These are phyloP conservation scores for Aethionema arabicum DNA, from an alignment of 345 rosid species.

Conservation along the genomic window DNA sequence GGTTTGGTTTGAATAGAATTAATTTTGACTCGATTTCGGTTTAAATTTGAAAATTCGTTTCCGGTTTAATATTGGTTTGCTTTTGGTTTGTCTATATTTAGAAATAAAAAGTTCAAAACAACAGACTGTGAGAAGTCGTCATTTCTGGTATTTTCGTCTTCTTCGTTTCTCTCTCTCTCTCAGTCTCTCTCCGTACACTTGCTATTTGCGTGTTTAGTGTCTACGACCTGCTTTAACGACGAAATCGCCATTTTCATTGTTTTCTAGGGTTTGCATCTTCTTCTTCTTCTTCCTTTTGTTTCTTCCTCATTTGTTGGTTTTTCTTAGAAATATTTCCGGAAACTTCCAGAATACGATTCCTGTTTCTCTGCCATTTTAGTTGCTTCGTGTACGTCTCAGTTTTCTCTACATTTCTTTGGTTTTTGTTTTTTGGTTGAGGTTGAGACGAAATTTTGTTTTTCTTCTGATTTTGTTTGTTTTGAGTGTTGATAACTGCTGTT, in stretches of 20 bases:
- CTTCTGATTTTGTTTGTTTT: background rate
- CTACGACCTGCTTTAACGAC: slow-evolving; percentile 2
- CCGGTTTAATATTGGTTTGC: background rate
- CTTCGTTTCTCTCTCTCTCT: background rate
- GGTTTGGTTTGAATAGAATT: background rate
- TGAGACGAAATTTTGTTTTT: background rate
- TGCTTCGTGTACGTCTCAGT: background rate
- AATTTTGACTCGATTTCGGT: slow-evolving; percentile 1
- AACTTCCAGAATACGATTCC: background rate
- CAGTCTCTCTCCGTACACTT: slow-evolving; percentile 4
- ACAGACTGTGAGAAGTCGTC: background rate
- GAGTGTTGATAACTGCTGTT: too few species aligned
- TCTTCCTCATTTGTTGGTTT: background rate
- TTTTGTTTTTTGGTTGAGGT: background rate
- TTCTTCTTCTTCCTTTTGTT: background rate
- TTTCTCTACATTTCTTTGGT: slow-evolving; percentile 3
- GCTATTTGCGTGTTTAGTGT: background rate
- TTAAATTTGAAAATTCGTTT: background rate
- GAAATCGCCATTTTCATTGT: slow-evolving; percentile 10
- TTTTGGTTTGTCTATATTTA: background rate
- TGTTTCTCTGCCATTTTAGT: background rate
- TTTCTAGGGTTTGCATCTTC: slow-evolving; percentile 1
- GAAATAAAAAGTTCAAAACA: too few species aligned
- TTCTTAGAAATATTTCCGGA: background rate
- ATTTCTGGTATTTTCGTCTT: background rate